Evolutionary conservation across 2,329 filamentous ascomycete species (phyloP), one percentile per base, ranked within the genome.

Genomic region (Fusarium marasasianum): DNA sequence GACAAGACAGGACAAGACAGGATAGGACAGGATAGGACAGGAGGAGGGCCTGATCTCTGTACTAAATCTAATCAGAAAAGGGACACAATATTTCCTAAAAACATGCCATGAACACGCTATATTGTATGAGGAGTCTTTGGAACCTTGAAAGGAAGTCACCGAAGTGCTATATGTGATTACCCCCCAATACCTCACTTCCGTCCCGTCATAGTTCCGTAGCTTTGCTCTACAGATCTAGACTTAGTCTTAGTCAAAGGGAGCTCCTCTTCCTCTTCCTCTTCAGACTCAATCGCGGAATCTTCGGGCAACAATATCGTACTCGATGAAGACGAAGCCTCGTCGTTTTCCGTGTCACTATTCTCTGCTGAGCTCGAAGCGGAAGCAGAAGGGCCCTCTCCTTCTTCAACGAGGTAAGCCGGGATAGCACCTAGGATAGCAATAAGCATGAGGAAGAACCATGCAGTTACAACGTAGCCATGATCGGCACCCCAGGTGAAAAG

Each of bases 401-500:
- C 90, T 20, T 91, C 87, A 2, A 97, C 88, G 83, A 91, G 92
- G 81, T 91, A 94, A 0, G 93, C 89, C 0, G 94, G 93, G 5
- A 97, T 81, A 2, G 90, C 90, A 24, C 93, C 93, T 4, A 94
- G 54, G 0, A 89, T 70, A 0, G 91, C 88, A 50, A 97, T 84
- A 1, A 84, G 76, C 1, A 90, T 87, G n/a, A 98, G 85, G 8
- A 92, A 86, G 91, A 93, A 97, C 89, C 94, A 98, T 0, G 95
- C 92, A 1, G 93, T 85, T 58, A 97, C 89, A 37, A 96, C 87
- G 79, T 94, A 96, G 1, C 94, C 94, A 37, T 87, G 84, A 77
- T 93, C 89, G 2, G 94, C 90, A 2, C 96, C 96, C 83, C 89
- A 90, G 0, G 91, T 92, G 79, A 98, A 98, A 0, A 91, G 86